Percentiles rank a stretch among this genome's conserved stretches.
phyloP scores from a whole-genome alignment of 2,329 filamentous ascomycete species.

The Verticillium longisporum region DNA sequence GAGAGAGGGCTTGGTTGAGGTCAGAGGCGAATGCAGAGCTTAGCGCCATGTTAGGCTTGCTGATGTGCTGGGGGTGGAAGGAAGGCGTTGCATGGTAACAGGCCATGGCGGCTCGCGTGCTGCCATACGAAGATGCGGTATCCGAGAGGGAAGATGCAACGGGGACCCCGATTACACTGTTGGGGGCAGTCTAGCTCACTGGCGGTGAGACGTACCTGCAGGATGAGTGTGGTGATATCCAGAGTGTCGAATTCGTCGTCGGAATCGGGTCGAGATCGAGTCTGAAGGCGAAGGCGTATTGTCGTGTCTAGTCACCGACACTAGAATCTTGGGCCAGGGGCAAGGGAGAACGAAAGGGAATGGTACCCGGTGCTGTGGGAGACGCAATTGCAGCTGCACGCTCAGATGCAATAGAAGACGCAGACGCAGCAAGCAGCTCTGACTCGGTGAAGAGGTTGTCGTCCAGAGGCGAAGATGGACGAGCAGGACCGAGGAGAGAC shows the following conservation, averaged over 20 bases:
- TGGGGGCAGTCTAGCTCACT: not conserved
- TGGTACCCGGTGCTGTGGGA: not conserved
- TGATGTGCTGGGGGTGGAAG: not conserved
- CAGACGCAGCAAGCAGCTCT: not conserved
- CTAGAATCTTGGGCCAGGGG: not conserved
- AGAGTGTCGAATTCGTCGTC: not conserved
- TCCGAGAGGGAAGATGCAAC: not conserved
- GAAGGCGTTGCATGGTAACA: not conserved
- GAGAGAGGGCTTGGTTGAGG: too few relatives aligned
- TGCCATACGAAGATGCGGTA: not conserved
- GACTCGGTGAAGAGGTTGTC: not conserved
- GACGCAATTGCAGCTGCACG: not conserved
- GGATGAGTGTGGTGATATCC: not conserved
- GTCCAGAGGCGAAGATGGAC: not conserved
- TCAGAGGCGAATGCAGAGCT: too few relatives aligned
- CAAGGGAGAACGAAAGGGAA: not conserved
- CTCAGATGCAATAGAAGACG: not conserved
- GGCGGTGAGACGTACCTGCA: not conserved
- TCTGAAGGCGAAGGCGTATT: not conserved
- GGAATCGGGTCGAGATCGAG: not conserved
- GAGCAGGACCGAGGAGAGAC: not conserved
- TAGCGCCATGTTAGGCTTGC: not conserved
- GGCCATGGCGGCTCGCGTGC: not conserved
- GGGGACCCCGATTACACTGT: not conserved
- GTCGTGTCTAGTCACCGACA: constrained; percentile 2